Evolutionary conservation across 176 grass and related monocot genomes (phyloP).

Genomic region (Phragmites australis): DNA sequence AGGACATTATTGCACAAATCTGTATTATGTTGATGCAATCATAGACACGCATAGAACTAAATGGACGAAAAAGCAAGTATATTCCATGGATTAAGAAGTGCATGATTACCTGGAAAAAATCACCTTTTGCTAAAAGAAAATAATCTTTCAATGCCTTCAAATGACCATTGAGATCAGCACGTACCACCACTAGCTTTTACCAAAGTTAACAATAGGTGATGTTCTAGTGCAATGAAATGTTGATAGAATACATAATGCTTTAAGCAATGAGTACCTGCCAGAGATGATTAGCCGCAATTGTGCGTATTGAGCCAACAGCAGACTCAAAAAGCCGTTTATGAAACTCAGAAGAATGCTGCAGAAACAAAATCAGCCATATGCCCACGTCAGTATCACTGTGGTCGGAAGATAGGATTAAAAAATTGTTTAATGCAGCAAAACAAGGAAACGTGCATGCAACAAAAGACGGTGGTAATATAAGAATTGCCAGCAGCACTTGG

Average conservation of each 20-base stretch:
- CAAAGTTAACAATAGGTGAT: slow-evolving; percentile 38
- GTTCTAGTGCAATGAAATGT: slow-evolving; percentile 35
- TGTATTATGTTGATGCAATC: not conserved
- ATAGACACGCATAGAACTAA: slow-evolving; percentile 2
- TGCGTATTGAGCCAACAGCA: slow-evolving; percentile 88
- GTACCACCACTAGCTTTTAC: slow-evolving; percentile 94
- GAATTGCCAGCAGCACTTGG: slow-evolving; percentile 10
- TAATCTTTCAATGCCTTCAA: slow-evolving; percentile 98
- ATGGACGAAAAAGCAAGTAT: slow-evolving; percentile 14
- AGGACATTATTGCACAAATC: not conserved
- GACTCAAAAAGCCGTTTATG: slow-evolving; percentile 93
- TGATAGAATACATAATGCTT: slow-evolving; percentile 21
- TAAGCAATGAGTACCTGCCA: slow-evolving; percentile 74
- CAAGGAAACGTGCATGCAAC: slow-evolving; percentile 17
- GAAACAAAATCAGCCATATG: slow-evolving; percentile 17
- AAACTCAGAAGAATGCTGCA: slow-evolving; percentile 95
- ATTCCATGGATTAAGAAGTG: not conserved
- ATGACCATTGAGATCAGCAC: slow-evolving; percentile 94
- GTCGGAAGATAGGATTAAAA: not conserved
- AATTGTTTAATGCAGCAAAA: not conserved
- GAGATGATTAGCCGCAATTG: slow-evolving; percentile 93
- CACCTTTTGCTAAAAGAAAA: slow-evolving; percentile 99
- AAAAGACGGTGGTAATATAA: slow-evolving; percentile 26
- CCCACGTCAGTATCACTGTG: not conserved
- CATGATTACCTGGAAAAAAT: slow-evolving; percentile 91